Base-by-base conservation (phyloP, 495 filamentous ascomycete species). In the Sordaria brevicollis region DNA sequence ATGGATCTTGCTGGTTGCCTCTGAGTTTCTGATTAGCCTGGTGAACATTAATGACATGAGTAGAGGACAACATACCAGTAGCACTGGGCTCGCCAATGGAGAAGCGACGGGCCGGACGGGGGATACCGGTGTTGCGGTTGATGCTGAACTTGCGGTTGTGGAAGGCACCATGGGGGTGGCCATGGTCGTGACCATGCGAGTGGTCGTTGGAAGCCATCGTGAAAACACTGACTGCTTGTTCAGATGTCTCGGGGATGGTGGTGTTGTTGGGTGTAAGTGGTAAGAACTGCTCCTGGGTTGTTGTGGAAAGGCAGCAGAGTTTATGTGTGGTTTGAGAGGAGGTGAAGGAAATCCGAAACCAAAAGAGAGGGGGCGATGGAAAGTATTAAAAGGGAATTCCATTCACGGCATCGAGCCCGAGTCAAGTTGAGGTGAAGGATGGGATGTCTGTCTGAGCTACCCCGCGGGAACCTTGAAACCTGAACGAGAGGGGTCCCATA, bases 1-100 rank as follows among this genome's bases (percentile, higher is more conserved):
- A 78, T 96, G 93, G 72, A 93, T 90, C 78, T 90, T 90, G 73
- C 92, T 95, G 69, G 83, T 85, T 72, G 87, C 83, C 84, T 96
- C 93, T 90, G 77, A 66, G 21, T 62, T 31, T 11, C 2, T 31
- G 41, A 74, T 75, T 79, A 71, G 70, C 71, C 68, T 69, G 69
- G 39, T 54, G 57, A 74, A 33, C 68, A 57, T n/a, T 25, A 67
- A 72, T 73, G 38, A 11, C 0, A 0, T 19, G 9, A 43, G n/a
- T 43, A 33, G 66, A 43, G 25, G 21, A 67, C 13, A 67, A 25
- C 67, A 35, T 71, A 86, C 85, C 85, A 73, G 83, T 86, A 7
- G 75, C 34, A 69, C 83, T 82, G 2, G 84, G 82, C 69, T 86
- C 84, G 62, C 79, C 79, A 25, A 82, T 82, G 67, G 84, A 86